Evolutionary conservation across 805 yeast species (phyloP).

Genomic region (Ogataea henricii): DNA sequence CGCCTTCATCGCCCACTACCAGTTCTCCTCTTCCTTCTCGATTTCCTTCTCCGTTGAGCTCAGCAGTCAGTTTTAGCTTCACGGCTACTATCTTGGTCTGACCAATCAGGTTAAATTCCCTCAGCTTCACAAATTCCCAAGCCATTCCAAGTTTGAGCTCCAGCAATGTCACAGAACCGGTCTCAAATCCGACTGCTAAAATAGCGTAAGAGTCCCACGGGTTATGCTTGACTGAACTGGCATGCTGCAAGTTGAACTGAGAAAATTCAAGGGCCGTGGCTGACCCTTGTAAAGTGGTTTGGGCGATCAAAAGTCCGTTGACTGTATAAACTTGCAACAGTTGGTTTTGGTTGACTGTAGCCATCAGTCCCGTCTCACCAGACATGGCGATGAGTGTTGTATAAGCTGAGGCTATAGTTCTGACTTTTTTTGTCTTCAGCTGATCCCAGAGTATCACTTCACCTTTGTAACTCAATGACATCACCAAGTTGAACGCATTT

Average conservation of each 20-base stretch:
- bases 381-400: slow-evolving; percentile 45
- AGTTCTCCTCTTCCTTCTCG: slow-evolving; percentile 38
- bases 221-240: slow-evolving; percentile 8
- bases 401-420: slow-evolving; percentile 33
- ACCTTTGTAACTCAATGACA: slow-evolving; percentile 59
- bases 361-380: slow-evolving; percentile 56
- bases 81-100: slow-evolving; percentile 31
- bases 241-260: slow-evolving; percentile 15
- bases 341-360: slow-evolving; percentile 31
- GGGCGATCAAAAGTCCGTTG: slow-evolving; percentile 50
- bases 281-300: slow-evolving; percentile 16
- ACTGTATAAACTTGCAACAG: slow-evolving; percentile 46
- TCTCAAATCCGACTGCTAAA: slow-evolving; percentile 37
- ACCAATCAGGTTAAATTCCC: slow-evolving; percentile 25
- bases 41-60: slow-evolving; percentile 37
- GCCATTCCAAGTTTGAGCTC: slow-evolving; percentile 18
- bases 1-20: slow-evolving; percentile 55
- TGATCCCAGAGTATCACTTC: slow-evolving; percentile 65
- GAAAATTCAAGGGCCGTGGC: slow-evolving; percentile 24
- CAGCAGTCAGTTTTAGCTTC: slow-evolving; percentile 36
- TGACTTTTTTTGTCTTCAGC: slow-evolving; percentile 50
- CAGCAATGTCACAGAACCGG: slow-evolving; percentile 31
- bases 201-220: slow-evolving; percentile 40
- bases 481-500: slow-evolving; percentile 52
- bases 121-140: slow-evolving; percentile 30